phyloP scores from a whole-genome alignment of 148 eudicot genomes.

The Fagopyrum homotropicum region DNA sequence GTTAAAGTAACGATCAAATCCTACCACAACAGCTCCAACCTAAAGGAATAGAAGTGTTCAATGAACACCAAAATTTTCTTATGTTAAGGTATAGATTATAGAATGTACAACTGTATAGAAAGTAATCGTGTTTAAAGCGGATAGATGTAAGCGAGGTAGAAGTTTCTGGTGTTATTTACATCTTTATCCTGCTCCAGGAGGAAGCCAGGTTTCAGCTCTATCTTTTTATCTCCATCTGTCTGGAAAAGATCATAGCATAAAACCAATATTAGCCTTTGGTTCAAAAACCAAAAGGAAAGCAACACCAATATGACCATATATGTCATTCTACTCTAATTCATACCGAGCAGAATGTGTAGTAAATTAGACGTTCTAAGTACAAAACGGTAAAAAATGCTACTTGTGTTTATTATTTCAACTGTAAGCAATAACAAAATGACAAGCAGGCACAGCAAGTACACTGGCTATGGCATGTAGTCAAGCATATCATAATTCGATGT shows the following conservation, averaged over 20 bases:
- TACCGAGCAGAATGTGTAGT: not conserved
- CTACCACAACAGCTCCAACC: slow-evolving; percentile 99
- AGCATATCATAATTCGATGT: not conserved
- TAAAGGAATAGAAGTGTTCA: slow-evolving; percentile 14
- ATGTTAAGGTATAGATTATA: not conserved
- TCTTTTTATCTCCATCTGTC: slow-evolving; percentile 88
- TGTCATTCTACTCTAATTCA: not conserved
- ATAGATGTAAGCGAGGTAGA: slow-evolving; percentile 12
- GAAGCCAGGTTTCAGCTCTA: slow-evolving; percentile 86
- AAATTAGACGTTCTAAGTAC: not conserved
- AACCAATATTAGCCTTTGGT: not conserved
- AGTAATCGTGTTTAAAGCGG: not conserved
- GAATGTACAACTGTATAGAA: not conserved
- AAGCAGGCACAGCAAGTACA: not conserved
- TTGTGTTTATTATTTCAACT: not conserved
- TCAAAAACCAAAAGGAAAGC: not conserved
- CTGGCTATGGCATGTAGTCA: not conserved
- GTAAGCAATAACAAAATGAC: not conserved
- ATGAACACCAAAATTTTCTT: not conserved
- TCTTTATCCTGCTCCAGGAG: slow-evolving; percentile 83
- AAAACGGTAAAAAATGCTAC: not conserved
- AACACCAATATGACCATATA: not conserved
- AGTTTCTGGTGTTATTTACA: slow-evolving; percentile 28
- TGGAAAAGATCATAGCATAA: slow-evolving; percentile 26
- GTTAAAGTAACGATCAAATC: slow-evolving; percentile 94